Base-by-base conservation (phyloP, 805 yeast species). In the Grigorovia humatica region DNA sequence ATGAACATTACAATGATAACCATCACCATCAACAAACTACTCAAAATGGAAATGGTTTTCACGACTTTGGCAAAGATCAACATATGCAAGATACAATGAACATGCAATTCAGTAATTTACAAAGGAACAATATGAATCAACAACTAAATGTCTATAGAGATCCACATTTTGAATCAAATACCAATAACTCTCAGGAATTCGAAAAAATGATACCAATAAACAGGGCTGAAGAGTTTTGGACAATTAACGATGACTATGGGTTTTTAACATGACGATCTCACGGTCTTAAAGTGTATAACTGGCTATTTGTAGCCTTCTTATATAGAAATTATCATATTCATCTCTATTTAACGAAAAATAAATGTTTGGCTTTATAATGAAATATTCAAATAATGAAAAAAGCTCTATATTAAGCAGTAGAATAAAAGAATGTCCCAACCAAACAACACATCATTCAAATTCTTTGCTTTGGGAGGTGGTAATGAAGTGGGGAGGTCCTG, bases 401-500 rank as follows among this genome's bases (percentile, higher is more conserved):
- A 5, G 1, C 40, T 42, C 32, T 46, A 2, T 4, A 29, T n/a
- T 15, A 9, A 47, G 12, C 23, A 41, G 19, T 41, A 41, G 17
- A 27, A 27, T 8, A 23, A 41, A 9, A n/a, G 46, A 41, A 47
- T 55, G 51, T 56, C 60, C 19, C 52, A 54, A 29, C 52, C 58
- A 19, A 54, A 56, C 12, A 62, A 58, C 38, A 72, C 70, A 35
- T 59, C 71, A 17, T 72, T 85, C 54, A 80, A 79, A 64, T 93
- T 93, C 71, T 80, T 86, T 54, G 90, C 96, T 23, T 76, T 93
- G 7, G 99, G 99, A 8, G 99, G 98, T n/a, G 95, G 98, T 56
- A 88, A 85, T 59, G 99, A 93, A 66, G 99, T 93, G 7, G 99
- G 99, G 2, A 72, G 99, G 54, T 88, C 96, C 38, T 91, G 98